phyloP scores from a whole-genome alignment of 345 rosid species.

The Pseudoturritis turrita region DNA sequence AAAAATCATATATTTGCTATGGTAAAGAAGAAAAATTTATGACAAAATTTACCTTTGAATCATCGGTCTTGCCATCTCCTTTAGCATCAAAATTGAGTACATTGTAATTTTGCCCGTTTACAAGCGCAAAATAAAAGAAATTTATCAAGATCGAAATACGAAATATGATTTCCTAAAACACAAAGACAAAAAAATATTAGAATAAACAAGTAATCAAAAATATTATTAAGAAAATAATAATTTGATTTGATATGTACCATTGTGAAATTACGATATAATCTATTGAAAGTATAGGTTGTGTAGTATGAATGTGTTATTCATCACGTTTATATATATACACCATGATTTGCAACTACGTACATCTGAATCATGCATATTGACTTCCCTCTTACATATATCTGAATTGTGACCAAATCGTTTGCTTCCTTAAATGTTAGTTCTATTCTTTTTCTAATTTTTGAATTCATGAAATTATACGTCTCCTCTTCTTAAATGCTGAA shows the following conservation, averaged over 20 bases:
- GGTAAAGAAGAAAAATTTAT: not conserved
- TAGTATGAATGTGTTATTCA: not conserved
- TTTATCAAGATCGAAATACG: not conserved
- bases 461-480: not conserved
- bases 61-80: slow-evolving; percentile 24
- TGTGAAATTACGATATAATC: not conserved
- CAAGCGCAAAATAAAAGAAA: not conserved
- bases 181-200: not conserved
- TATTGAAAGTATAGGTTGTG: not conserved
- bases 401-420: not conserved
- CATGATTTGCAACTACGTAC: not conserved
- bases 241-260: slow-evolving; percentile 8
- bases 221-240: not conserved
- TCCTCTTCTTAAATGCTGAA: not conserved
- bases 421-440: not conserved
- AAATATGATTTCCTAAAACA: slow-evolving; percentile 2
- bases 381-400: not conserved
- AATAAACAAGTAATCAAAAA: not conserved
- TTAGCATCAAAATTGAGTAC: slow-evolving; percentile 17
- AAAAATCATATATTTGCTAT: not conserved
- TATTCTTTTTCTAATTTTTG: not conserved
- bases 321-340: not conserved
- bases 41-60: slow-evolving; percentile 14
- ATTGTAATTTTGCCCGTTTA: slow-evolving; percentile 15
- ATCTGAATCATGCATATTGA: not conserved